Evolutionary conservation across 108 stramenopile genomes (phyloP).

Genomic region (Cyclostephanos invisitatus): DNA sequence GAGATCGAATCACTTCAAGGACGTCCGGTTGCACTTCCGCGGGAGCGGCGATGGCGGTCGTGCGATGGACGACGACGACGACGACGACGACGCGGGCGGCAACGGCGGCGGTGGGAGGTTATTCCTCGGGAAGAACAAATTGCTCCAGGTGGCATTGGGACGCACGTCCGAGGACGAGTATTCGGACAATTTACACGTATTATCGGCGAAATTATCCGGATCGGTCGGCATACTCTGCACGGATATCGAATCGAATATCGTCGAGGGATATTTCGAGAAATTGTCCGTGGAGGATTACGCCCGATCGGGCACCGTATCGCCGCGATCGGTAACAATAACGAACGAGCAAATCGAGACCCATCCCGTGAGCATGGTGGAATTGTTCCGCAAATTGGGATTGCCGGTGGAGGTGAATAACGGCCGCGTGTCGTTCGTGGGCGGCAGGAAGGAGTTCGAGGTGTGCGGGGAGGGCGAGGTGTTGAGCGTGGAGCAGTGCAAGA

Average conservation of each 20-base stretch:
- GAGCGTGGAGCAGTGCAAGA: constrained; percentile 89
- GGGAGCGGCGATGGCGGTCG: constrained; percentile 30
- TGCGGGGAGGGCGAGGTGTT: constrained; percentile 89
- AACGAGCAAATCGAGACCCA: constrained; percentile 71
- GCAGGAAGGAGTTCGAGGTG: constrained; percentile 68
- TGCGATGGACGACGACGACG: constrained; percentile 28
- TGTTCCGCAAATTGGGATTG: constrained; percentile 92
- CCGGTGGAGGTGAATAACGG: constrained; percentile 93
- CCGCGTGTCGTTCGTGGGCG: constrained; percentile 76
- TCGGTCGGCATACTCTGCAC: constrained; percentile 92
- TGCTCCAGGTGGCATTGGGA: constrained; percentile 92
- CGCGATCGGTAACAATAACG: constrained; percentile 70
- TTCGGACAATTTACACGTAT: constrained; percentile 85
- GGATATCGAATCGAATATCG: constrained; percentile 62
- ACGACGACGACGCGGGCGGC: constrained; percentile 7
- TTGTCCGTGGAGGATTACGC: constrained; percentile 90
- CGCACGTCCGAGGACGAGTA: constrained; percentile 92
- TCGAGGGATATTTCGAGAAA: constrained; percentile 84
- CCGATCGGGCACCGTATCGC: constrained; percentile 76
- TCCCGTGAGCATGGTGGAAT: constrained; percentile 94
- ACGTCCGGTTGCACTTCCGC: constrained; percentile 88
- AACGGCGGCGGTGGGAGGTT: constrained; percentile 57
- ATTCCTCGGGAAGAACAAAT: constrained; percentile 96
- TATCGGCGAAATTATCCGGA: constrained; percentile 79
- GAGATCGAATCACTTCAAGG: constrained; percentile 92